phyloP scores from a whole-genome alignment of 108 stramenopile species.

The Cyclotella sp. region DNA sequence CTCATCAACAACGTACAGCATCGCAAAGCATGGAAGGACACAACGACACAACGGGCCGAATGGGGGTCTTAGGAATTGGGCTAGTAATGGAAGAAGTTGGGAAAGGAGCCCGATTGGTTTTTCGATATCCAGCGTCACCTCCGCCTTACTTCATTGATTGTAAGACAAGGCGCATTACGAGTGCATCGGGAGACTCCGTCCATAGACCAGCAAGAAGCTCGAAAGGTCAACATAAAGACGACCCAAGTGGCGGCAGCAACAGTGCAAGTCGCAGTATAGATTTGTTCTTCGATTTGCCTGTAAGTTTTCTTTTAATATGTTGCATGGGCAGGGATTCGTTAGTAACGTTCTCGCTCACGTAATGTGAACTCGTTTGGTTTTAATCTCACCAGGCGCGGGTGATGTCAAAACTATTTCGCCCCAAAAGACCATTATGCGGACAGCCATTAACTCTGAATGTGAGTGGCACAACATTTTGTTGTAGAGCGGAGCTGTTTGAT shows the following conservation, averaged over 20 bases:
- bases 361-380: too few relatives aligned
- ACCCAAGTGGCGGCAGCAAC: not conserved
- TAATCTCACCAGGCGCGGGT: slow-evolving; percentile 37
- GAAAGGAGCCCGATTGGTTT: slow-evolving; percentile 62
- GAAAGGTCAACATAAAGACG: slow-evolving; percentile 1
- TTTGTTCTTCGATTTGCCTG: slow-evolving; percentile 81
- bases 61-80: slow-evolving; percentile 74
- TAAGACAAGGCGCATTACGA: not conserved
- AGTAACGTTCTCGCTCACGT: too few relatives aligned
- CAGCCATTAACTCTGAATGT: slow-evolving; percentile 82
- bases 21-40: not conserved
- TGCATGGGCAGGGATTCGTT: too few relatives aligned
- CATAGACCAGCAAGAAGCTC: not conserved
- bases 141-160: slow-evolving; percentile 27
- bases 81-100: slow-evolving; percentile 82
- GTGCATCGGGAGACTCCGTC: not conserved
- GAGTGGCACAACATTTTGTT: slow-evolving; percentile 85
- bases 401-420: slow-evolving; percentile 88
- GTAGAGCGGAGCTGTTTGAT: slow-evolving; percentile 75
- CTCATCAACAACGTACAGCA: too few relatives aligned
- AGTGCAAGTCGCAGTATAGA: slow-evolving; percentile 41
- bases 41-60: slow-evolving; percentile 6
- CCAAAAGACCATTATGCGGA: slow-evolving; percentile 77
- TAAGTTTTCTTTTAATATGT: too few relatives aligned
- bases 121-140: slow-evolving; percentile 82